These are phyloP conservation scores for Stemphylium lycopersici DNA, from an alignment of 2,329 filamentous ascomycete genomes.

Conservation along the genomic window DNA sequence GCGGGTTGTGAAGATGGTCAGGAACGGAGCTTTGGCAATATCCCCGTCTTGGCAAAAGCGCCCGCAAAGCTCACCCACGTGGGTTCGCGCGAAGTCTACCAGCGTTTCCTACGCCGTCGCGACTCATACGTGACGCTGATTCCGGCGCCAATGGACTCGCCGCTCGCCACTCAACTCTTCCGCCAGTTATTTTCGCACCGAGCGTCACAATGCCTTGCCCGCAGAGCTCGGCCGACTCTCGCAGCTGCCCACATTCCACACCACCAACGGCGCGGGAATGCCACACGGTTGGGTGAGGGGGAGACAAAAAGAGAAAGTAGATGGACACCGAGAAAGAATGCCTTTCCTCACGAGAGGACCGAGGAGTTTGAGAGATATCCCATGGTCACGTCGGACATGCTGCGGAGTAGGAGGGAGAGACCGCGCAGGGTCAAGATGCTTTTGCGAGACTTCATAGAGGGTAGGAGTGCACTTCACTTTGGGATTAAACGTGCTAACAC, in stretches of 20 bases:
- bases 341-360: slow-evolving; percentile 76
- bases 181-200: slow-evolving; percentile 82
- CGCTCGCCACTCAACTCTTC: slow-evolving; percentile 77
- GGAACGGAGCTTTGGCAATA: slow-evolving; percentile 28
- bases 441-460: slow-evolving; percentile 96
- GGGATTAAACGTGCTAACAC: not conserved
- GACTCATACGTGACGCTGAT: slow-evolving; percentile 10
- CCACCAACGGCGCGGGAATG: slow-evolving; percentile 39
- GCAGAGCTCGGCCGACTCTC: slow-evolving; percentile 46
- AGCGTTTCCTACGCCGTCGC: slow-evolving; percentile 22
- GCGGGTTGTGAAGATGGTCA: slow-evolving; percentile 11
- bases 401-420: slow-evolving; percentile 74
- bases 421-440: slow-evolving; percentile 94
- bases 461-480: slow-evolving; percentile 51
- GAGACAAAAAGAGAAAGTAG: slow-evolving; percentile 65
- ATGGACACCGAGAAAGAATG: slow-evolving; percentile 84
- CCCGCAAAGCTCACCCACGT: slow-evolving; percentile 34
- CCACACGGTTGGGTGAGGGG: slow-evolving; percentile 35
- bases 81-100: slow-evolving; percentile 24
- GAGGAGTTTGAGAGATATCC: slow-evolving; percentile 84
- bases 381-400: slow-evolving; percentile 79
- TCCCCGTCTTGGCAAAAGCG: slow-evolving; percentile 35
- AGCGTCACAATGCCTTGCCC: slow-evolving; percentile 60
- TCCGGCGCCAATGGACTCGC: slow-evolving; percentile 74
- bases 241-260: slow-evolving; percentile 47